phyloP scores from a whole-genome alignment of 208 protist genomes.

The Trypanosoma conorhini region DNA sequence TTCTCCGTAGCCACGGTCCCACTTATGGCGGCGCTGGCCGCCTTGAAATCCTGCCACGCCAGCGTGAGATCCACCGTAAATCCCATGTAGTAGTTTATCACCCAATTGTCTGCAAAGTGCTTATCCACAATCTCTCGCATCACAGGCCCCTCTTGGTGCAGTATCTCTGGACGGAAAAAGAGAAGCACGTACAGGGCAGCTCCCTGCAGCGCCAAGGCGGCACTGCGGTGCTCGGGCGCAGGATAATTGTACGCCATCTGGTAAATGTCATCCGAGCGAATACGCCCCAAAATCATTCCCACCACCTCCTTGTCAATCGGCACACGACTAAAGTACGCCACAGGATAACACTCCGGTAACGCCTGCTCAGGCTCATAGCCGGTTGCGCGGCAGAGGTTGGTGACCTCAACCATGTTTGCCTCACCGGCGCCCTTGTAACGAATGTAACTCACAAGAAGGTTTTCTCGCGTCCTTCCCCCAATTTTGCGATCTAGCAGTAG shows the following conservation, averaged over 20 bases:
- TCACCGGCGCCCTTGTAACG: constrained; percentile 94
- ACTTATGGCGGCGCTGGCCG: constrained; percentile 89
- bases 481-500: constrained; percentile 94
- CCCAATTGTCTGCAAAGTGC: constrained; percentile 98
- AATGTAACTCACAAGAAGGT: constrained; percentile 97
- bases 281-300: constrained; percentile 90
- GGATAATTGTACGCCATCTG: constrained; percentile 91
- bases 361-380: constrained; percentile 57
- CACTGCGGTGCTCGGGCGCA: constrained; percentile 93
- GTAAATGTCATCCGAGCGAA: constrained; percentile 97
- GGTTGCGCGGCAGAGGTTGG: constrained; percentile 93
- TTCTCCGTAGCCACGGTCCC: constrained; percentile 86
- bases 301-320: constrained; percentile 70
- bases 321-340: constrained; percentile 92
- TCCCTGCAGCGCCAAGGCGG: constrained; percentile 93
- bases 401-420: constrained; percentile 94
- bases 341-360: constrained; percentile 83
- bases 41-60: constrained; percentile 93
- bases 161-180: constrained; percentile 95
- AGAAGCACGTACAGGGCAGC: constrained; percentile 97
- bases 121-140: constrained; percentile 99
- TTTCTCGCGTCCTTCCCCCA: constrained; percentile 93
- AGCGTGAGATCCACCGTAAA: constrained; percentile 93
- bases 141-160: constrained; percentile 83
- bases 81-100: constrained; percentile 98